Evolutionary conservation across 179 eudicot genomes (phyloP).

Genomic region (Sideroxylon spinosum): DNA sequence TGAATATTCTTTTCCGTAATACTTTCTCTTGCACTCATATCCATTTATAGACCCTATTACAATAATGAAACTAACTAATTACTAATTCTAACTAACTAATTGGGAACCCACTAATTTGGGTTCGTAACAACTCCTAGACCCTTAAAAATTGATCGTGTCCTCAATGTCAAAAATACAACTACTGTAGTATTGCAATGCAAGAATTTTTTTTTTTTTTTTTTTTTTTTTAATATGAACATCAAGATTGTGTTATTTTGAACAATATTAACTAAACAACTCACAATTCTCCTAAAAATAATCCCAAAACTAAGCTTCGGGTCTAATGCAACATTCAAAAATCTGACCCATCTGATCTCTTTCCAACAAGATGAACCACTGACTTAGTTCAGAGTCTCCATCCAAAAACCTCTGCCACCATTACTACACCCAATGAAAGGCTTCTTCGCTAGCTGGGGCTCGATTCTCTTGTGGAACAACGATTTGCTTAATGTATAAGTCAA

Average conservation of each 20-base stretch:
- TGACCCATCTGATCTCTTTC: slow-evolving; percentile 27
- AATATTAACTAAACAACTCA: slow-evolving; percentile 25
- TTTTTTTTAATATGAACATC: too few relatives aligned
- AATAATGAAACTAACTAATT: too few relatives aligned
- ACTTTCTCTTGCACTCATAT: too few relatives aligned
- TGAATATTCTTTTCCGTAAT: too few relatives aligned
- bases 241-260: neutral
- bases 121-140: too few relatives aligned
- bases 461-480: slow-evolving; percentile 23
- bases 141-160: too few relatives aligned
- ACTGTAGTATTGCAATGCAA: too few relatives aligned
- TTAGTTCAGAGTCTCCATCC: slow-evolving; percentile 51
- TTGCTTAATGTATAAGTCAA: neutral
- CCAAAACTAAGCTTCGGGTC: slow-evolving; percentile 55
- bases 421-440: slow-evolving; percentile 40
- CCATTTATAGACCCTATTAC: too few relatives aligned
- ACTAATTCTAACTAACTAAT: too few relatives aligned
- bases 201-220: too few relatives aligned
- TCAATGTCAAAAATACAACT: too few relatives aligned
- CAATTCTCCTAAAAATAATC: slow-evolving; percentile 60
- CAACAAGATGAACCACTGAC: neutral
- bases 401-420: slow-evolving; percentile 30
- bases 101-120: too few relatives aligned
- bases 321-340: slow-evolving; percentile 32
- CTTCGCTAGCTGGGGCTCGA: slow-evolving; percentile 56